Evolutionary conservation across 805 yeast species (phyloP).

Genomic region (Kodamaea nitidulidarum): DNA sequence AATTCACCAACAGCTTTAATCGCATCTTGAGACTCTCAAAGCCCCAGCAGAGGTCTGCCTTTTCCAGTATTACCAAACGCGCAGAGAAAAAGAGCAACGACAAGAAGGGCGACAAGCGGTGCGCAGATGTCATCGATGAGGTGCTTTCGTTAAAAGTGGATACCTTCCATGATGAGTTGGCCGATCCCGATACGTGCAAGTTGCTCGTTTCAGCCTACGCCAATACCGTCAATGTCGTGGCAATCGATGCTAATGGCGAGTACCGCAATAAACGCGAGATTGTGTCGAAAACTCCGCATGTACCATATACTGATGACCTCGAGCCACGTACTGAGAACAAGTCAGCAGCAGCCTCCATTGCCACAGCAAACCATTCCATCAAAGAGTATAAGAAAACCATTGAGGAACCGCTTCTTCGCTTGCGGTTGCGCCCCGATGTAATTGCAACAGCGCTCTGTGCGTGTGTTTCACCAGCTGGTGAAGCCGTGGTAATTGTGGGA

Average conservation of each 20-base stretch:
- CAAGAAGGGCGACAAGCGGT: too few species aligned
- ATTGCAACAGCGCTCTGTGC: slow-evolving; percentile 39
- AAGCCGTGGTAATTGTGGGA: slow-evolving; percentile 56
- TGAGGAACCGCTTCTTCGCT: slow-evolving; percentile 43
- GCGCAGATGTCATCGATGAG: slow-evolving; percentile 10
- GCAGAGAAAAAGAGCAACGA: not conserved
- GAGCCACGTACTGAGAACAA: slow-evolving; percentile 17
- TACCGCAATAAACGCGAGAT: slow-evolving; percentile 20
- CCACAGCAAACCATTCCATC: not conserved
- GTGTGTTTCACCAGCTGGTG: slow-evolving; percentile 22
- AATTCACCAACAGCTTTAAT: slow-evolving; percentile 31
- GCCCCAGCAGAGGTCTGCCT: slow-evolving; percentile 1
- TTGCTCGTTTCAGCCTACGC: slow-evolving; percentile 47
- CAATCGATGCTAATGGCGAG: slow-evolving; percentile 25
- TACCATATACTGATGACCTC: slow-evolving; percentile 14
- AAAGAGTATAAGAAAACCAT: slow-evolving; percentile 29
- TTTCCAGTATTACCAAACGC: slow-evolving; percentile 3
- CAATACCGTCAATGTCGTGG: slow-evolving; percentile 45
- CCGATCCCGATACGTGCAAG: slow-evolving; percentile 24
- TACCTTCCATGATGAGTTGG: slow-evolving; percentile 22
- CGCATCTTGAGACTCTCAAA: slow-evolving; percentile 18
- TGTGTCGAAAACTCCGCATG: slow-evolving; percentile 4
- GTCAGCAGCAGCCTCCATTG: slow-evolving; percentile 2
- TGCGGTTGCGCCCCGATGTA: slow-evolving; percentile 33
- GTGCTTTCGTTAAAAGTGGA: slow-evolving; percentile 2